Evolutionary conservation across 352 stramenopile genomes (phyloP), one percentile per base, ranked within the genome.

Genomic region (Globisporangium emineosum): DNA sequence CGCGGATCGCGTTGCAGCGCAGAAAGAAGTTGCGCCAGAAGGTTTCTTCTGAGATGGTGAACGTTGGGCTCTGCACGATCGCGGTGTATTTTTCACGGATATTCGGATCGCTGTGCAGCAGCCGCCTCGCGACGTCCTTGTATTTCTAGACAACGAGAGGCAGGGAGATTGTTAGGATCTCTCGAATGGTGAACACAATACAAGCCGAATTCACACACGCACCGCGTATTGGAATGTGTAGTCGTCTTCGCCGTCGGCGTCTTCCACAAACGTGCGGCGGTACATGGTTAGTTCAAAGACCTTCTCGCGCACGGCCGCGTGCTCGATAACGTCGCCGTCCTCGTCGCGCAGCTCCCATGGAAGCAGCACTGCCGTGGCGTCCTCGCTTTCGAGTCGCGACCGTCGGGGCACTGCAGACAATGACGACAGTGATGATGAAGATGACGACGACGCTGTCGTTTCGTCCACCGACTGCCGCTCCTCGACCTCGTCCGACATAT

Each of bases 21-120:
- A 91, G 63, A 60, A 91, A 88, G 63, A 83, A 89, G 50, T 91
- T 87, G 64, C 80, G 79, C 79, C 79, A 91, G 67, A 91, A 89
- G 5, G 68, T 42, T 40, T 83, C 69, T 52, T 91, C 81, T 0
- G 73, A 68, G 9, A 91, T 58, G 5, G 82, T 61, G n/a, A 76
- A 66, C 40, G 65, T 59, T 25, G 73, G 54, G 19, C 65, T 59
- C 33, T 79, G 69, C 4, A 91, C 67, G 10, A 91, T 68, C 15
- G 57, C 70, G 47, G 70, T 56, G 35, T 80, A 69, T 69, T 88
- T 91, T 33, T 91, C 79, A 42, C 82, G 82, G 58, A 89, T 61
- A 47, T 80, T 86, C 8, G 79, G 79, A 37, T 91, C 80, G 58
- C 70, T 79, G 43, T 76, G 60, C 52, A 91, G 60, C 64, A 91